Evolutionary conservation across 2,329 filamentous ascomycete genomes (phyloP), one percentile per base, ranked within the genome.

Genomic region (Cladosporium sphaerospermum): DNA sequence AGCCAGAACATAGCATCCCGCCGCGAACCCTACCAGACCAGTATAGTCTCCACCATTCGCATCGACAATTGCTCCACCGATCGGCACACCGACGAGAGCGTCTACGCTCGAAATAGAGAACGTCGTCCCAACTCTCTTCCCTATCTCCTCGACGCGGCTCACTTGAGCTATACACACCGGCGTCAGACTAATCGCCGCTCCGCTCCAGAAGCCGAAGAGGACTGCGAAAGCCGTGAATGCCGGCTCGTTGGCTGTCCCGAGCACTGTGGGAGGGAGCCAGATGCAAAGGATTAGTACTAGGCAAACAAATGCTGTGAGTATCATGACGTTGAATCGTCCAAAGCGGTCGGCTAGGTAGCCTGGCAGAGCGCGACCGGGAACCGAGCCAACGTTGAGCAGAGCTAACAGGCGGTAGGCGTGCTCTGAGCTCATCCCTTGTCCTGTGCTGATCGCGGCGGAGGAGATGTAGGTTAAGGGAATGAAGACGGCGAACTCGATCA

Each of bases 251-350:
- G 56, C 60, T 2, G 55, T 56, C 0, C 57, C 48, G 0, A 54
- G 47, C 0, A 60, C 41, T 1, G 56, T 58, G 0, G 69, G 67
- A 1, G 78, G 88, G 18, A 95, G 75, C 89, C 89, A 95, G 3
- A 95, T 73, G 33, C 78, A 85, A 23, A 89, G 73, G 42, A 82
- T 85, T 3, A 81, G 80, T 4, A 88, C 70, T 28, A 88, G 67
- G 61, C 79, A 83, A 31, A 82, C 62, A 2, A 79, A 68, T 9
- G 86, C 76, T 0, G 85, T 83, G 14, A 82, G 70, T 57, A 93
- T 82, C 69, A 89, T 86, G 28, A 81, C 81, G 64, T 95, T 95
- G 73, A 88, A 93, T 0, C 87, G 80, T 0, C 90, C 90, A n/a
- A 90, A 73, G 37, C 77, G 77, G 66, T 95, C 90, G 2, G 87